phyloP scores from a whole-genome alignment of 371 early-diverging fungal genomes.

The Amoeboaphelidium protococcarum region DNA sequence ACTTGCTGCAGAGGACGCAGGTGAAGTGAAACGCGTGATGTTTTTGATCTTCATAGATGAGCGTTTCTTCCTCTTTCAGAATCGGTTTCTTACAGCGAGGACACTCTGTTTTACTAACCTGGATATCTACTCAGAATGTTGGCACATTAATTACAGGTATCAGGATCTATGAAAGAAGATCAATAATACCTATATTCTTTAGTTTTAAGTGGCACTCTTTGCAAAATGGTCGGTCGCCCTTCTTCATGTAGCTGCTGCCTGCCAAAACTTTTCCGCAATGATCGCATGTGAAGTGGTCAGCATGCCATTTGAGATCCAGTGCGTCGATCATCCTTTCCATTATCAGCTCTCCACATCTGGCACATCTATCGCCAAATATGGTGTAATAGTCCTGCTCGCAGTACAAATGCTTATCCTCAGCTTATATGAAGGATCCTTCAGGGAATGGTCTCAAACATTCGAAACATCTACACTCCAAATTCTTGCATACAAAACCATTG shows the following conservation, averaged over 20 bases:
- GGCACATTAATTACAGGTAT: too few relatives aligned
- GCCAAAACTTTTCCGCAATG: constrained; percentile 10
- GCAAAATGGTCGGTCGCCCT: constrained; percentile 15
- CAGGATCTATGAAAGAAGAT: too few relatives aligned
- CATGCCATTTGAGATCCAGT: constrained; percentile 17
- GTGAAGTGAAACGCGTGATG: constrained; percentile 12
- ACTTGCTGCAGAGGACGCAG: constrained; percentile 12
- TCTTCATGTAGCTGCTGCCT: constrained; percentile 10
- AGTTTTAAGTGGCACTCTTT: constrained; percentile 10
- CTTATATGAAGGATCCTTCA: constrained; percentile 13
- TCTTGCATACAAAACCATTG: too few relatives aligned
- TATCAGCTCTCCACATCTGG: constrained; percentile 16
- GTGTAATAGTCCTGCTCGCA: constrained; percentile 16
- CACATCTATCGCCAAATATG: constrained; percentile 15
- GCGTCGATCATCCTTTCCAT: constrained; percentile 12
- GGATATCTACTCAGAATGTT: not conserved
- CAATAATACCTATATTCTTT: constrained; percentile 8
- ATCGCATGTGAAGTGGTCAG: constrained; percentile 15
- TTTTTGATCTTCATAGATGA: constrained; percentile 1
- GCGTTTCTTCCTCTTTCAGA: not conserved
- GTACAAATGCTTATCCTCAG: constrained; percentile 8
- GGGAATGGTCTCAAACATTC: constrained; percentile 18
- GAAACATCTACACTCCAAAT: too few relatives aligned
- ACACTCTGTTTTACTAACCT: constrained; percentile 5
- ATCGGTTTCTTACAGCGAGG: constrained; percentile 14